Conservation (phyloP, 306 rosid genomes). For the Pueraria montana region DNA sequence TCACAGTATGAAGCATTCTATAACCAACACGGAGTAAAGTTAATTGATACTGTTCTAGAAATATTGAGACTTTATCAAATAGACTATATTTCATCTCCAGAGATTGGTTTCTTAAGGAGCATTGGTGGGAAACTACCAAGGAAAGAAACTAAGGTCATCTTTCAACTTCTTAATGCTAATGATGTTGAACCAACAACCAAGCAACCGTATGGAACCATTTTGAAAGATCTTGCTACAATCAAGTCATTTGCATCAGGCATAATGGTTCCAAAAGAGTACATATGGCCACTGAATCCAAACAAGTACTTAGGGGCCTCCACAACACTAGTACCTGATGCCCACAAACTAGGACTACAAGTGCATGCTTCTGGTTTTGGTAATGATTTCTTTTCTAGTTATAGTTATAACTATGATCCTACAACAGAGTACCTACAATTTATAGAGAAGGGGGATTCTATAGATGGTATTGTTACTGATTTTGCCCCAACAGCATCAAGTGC, state of each 20-base stretch:
- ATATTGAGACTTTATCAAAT: slow-evolving; percentile 25
- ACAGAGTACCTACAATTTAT: slow-evolving; percentile 70
- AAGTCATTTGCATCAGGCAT: slow-evolving; percentile 77
- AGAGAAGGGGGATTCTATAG: slow-evolving; percentile 67
- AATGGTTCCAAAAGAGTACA: slow-evolving; percentile 74
- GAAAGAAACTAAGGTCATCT: slow-evolving; percentile 61
- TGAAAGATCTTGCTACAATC: slow-evolving; percentile 58
- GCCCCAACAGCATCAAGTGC: slow-evolving; percentile 71
- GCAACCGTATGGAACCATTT: slow-evolving; percentile 55
- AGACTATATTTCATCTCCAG: slow-evolving; percentile 70
- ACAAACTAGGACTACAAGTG: slow-evolving; percentile 74
- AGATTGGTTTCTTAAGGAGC: slow-evolving; percentile 70
- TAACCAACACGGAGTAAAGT: slow-evolving; percentile 53
- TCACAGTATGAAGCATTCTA: slow-evolving; percentile 73
- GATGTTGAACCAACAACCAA: slow-evolving; percentile 69
- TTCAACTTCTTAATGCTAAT: slow-evolving; percentile 55
- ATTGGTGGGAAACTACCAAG: slow-evolving; percentile 52
- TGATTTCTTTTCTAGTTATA: slow-evolving; percentile 61
- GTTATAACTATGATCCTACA: slow-evolving; percentile 70
- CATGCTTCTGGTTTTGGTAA: slow-evolving; percentile 83
- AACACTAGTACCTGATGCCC: slow-evolving; percentile 74
- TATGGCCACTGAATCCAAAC: slow-evolving; percentile 61
- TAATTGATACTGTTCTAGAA: slow-evolving; percentile 43
- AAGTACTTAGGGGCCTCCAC: slow-evolving; percentile 62
- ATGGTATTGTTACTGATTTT: slow-evolving; percentile 78